Percentiles rank a stretch among this genome's conserved stretches.
phyloP scores from a whole-genome alignment of 257 asterid species.

The Plantago elongata region DNA sequence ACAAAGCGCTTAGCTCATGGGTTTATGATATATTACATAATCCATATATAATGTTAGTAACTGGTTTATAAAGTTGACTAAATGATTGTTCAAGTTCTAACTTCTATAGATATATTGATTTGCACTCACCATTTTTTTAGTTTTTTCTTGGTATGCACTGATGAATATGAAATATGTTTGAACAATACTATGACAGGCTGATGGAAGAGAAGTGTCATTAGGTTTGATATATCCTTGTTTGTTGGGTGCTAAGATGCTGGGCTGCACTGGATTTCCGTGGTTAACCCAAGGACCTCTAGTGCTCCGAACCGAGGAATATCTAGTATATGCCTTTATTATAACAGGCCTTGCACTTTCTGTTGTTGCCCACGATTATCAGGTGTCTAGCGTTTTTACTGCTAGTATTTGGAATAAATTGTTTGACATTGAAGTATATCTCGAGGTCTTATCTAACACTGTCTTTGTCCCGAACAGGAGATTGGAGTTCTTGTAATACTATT shows the following conservation, averaged over 20 bases:
- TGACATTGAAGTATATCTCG: neutral
- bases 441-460: conserved; percentile 8
- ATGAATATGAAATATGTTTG: neutral
- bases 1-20: too few relatives aligned
- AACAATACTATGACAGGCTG: conserved; percentile 51
- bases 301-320: conserved; percentile 68
- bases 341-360: conserved; percentile 64
- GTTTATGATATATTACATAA: too few relatives aligned
- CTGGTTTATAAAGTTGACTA: neutral
- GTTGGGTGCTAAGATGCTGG: conserved; percentile 91
- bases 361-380: conserved; percentile 95
- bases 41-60: too few relatives aligned
- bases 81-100: conserved; percentile 1
- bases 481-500: conserved; percentile 65
- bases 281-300: conserved; percentile 51
- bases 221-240: conserved; percentile 90
- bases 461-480: conserved; percentile 59
- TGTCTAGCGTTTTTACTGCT: conserved; percentile 17
- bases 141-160: neutral
- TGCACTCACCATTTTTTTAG: neutral
- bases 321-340: conserved; percentile 38
- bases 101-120: neutral
- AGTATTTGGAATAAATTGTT: conserved; percentile 1
- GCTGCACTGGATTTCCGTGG: conserved; percentile 87
- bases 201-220: conserved; percentile 76